Percentiles rank a stretch among this genome's conserved stretches.
phyloP scores from a whole-genome alignment of 352 stramenopile species.

The Halophytophthora batemanensis region DNA sequence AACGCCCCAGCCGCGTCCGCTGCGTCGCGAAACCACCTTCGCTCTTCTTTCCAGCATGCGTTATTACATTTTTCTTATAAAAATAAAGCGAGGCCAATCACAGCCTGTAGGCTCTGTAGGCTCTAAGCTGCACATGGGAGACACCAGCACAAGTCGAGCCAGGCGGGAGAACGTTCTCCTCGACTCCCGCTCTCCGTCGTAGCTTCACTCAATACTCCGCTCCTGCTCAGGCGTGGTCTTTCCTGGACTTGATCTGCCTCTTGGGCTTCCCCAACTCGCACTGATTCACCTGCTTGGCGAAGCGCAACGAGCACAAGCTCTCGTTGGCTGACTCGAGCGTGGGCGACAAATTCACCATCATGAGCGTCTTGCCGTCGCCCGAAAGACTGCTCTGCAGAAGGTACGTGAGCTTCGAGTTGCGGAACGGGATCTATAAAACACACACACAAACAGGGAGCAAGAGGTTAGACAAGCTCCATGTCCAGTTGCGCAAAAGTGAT shows the following conservation, averaged over 20 bases:
- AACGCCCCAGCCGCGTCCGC: neutral
- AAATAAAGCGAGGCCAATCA: neutral
- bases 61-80: too few relatives aligned
- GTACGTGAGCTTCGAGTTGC: conserved; percentile 99
- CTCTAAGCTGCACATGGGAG: conserved; percentile 3
- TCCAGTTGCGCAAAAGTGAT: neutral
- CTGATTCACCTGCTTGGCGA: conserved; percentile 95
- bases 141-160: neutral
- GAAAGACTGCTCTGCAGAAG: conserved; percentile 97
- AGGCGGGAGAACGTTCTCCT: conserved; percentile 5
- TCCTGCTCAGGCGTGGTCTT: conserved; percentile 28
- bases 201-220: neutral
- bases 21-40: conserved; percentile 14
- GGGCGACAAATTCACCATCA: conserved; percentile 98
- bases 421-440: conserved; percentile 88
- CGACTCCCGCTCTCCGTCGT: neutral
- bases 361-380: conserved; percentile 98
- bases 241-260: conserved; percentile 81
- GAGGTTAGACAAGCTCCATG: neutral
- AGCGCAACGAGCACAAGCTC: conserved; percentile 97
- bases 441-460: neutral
- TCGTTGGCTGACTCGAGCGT: conserved; percentile 93
- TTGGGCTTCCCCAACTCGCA: conserved; percentile 97
- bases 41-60: too few relatives aligned
- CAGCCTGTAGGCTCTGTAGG: too few relatives aligned